These are phyloP conservation scores for Epithemia pelagica DNA, from an alignment of 108 stramenopile species.

Conservation along the genomic window DNA sequence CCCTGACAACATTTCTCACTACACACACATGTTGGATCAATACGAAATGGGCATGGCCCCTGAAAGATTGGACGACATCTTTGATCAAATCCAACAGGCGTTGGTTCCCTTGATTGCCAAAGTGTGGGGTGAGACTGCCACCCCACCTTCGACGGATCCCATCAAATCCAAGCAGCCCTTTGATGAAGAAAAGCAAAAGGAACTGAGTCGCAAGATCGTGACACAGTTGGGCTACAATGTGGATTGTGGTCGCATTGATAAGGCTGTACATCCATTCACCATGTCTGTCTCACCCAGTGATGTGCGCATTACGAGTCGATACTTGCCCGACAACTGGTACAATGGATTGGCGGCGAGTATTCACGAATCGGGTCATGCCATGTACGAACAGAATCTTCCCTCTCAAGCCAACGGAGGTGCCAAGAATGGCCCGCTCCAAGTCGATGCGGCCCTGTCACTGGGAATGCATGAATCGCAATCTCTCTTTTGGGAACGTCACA, in stretches of 20 bases:
- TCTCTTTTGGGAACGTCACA: constrained; percentile 88
- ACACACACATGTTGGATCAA: constrained; percentile 32
- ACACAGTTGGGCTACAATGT: constrained; percentile 66
- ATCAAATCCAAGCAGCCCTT: constrained; percentile 30
- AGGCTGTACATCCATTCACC: constrained; percentile 89
- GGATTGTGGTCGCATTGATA: constrained; percentile 71
- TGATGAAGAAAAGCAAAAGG: constrained; percentile 49
- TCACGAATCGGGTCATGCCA: constrained; percentile 91
- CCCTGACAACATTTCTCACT: background rate
- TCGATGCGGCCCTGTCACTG: constrained; percentile 71
- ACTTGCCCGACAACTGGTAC: constrained; percentile 66
- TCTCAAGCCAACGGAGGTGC: background rate
- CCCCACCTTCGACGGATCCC: constrained; percentile 26
- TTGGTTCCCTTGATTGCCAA: constrained; percentile 66
- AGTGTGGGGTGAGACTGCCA: constrained; percentile 31
- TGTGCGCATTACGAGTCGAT: constrained; percentile 88
- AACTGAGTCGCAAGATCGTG: constrained; percentile 50
- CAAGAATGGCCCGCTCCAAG: constrained; percentile 24
- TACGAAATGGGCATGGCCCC: constrained; percentile 75
- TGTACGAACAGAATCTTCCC: constrained; percentile 81
- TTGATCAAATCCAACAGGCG: constrained; percentile 54
- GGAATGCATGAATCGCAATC: constrained; percentile 87
- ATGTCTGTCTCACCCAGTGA: constrained; percentile 58
- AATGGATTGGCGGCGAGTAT: constrained; percentile 83
- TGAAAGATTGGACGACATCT: constrained; percentile 63